These are phyloP conservation scores for Pavlovales sp. DNA, from an alignment of 208 protist genomes.

Conservation along the genomic window DNA sequence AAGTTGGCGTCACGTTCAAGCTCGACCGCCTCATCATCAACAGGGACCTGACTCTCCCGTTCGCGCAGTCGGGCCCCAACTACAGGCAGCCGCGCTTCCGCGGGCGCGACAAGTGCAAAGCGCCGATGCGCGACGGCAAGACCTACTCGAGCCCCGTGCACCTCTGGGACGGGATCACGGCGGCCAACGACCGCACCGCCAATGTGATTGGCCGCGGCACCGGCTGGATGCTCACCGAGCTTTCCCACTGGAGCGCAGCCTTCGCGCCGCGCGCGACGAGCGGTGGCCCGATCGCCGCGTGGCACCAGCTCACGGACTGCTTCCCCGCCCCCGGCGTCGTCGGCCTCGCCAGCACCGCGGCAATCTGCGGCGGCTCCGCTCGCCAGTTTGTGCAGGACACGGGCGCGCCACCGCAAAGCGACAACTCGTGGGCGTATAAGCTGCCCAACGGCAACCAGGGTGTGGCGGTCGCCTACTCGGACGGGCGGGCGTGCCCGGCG, in stretches of 20 bases:
- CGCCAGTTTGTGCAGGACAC: no score
- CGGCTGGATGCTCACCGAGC: not conserved
- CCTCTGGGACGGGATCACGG: not conserved
- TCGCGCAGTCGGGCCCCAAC: not conserved
- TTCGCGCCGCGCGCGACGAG: not conserved
- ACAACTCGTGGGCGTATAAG: not conserved
- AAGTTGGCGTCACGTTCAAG: no score
- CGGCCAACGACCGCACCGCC: not conserved
- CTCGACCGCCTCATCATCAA: not conserved
- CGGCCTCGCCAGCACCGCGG: not conserved
- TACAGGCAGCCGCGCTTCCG: no score
- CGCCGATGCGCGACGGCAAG: not conserved
- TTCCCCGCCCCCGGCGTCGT: not conserved
- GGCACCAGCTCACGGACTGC: conserved; percentile 11
- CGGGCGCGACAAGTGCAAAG: no score
- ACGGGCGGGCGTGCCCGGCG: no score
- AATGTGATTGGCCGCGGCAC: not conserved
- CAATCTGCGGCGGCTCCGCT: not conserved
- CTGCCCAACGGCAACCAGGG: not conserved
- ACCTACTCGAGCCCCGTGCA: not conserved
- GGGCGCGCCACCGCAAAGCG: no score
- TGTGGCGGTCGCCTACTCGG: no score
- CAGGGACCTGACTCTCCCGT: not conserved
- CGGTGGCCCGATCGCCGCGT: not conserved
- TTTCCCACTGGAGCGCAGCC: not conserved